Evolutionary conservation across 2,329 filamentous ascomycete genomes (phyloP), one percentile per base, ranked within the genome.

Genomic region (Colletotrichum brevisporum): DNA sequence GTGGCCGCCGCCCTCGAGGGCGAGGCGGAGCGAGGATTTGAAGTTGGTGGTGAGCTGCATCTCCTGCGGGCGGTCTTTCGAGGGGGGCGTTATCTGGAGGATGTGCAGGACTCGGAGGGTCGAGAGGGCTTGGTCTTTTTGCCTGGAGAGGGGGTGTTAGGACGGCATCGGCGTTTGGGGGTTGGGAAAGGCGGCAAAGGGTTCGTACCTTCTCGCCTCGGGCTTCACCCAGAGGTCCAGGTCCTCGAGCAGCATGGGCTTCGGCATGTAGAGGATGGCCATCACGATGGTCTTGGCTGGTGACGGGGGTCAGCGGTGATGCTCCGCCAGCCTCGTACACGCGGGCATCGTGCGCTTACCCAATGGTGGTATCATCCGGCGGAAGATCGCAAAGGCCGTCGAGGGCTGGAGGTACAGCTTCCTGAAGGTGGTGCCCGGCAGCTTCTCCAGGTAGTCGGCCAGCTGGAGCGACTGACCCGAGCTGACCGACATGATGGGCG

Each of bases 331-430:
- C 27, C 15, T 24, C 51, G 21, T 6, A 8, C 27, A 24, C 2
- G 36, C 43, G 27, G 24, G 36, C 60, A 26, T 10, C 12, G 9
- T 15, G 12, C 18, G 18, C 84, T 76, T 85, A 95, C 93, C 94
- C 71, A 98, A 83, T 77, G 97, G 93, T 67, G 96, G 94, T 67
- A 99, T 88, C 94, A 99, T 98, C 83, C 96, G 95, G 74, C 96
- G 90, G 80, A 98, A 98, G 76, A 99, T 95, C 73, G 96, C 96
- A 73, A 99, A 90, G 45, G 95, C 93, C 1, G 96, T 97, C 50
- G 95, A 97, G 36, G 96, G 96, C 85, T 98, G 95, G 83, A 95
- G 92, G 86, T 99, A 99, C 53, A 99, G 88, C 80, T 94, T 92
- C 78, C 90, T 90, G 81, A 98, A 97, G 43, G 94, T 97, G 50